Evolutionary conservation across 148 eudicot species (phyloP).

Genomic region (Spergularia marina): DNA sequence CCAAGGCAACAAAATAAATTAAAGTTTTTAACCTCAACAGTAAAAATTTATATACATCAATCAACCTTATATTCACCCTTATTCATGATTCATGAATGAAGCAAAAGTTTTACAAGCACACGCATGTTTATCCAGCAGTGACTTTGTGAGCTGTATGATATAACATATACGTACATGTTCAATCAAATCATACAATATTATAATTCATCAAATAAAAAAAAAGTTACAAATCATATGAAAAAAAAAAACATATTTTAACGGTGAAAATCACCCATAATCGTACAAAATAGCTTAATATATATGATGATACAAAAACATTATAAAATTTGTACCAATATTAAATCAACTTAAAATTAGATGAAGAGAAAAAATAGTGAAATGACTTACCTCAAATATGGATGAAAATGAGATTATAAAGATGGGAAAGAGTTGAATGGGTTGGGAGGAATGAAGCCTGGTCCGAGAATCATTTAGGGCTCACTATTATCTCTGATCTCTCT

Average conservation of each 20-base stretch:
- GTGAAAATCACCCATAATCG: too few relatives aligned
- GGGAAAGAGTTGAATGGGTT: constrained; percentile 25
- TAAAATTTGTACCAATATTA: too few relatives aligned
- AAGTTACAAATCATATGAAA: neutral
- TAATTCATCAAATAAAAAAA: neutral
- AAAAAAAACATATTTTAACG: neutral
- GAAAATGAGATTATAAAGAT: neutral
- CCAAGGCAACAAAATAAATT: too few relatives aligned
- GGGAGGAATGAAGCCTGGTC: constrained; percentile 50
- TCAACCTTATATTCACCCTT: neutral
- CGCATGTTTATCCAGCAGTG: constrained; percentile 15
- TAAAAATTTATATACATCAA: too few relatives aligned
- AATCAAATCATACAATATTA: constrained; percentile 11
- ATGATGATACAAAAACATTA: too few relatives aligned
- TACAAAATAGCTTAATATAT: too few relatives aligned
- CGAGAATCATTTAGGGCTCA: constrained; percentile 41
- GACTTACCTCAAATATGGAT: neutral
- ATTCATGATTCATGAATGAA: neutral
- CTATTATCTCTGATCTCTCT: neutral
- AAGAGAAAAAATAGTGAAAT: too few relatives aligned
- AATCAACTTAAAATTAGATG: too few relatives aligned
- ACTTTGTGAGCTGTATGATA: constrained; percentile 22
- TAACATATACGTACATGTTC: constrained; percentile 20
- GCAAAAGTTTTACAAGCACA: constrained; percentile 9
- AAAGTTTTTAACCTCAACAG: too few relatives aligned